Base-by-base conservation (phyloP, 495 filamentous ascomycete species). In the Podospora fimiseda region DNA sequence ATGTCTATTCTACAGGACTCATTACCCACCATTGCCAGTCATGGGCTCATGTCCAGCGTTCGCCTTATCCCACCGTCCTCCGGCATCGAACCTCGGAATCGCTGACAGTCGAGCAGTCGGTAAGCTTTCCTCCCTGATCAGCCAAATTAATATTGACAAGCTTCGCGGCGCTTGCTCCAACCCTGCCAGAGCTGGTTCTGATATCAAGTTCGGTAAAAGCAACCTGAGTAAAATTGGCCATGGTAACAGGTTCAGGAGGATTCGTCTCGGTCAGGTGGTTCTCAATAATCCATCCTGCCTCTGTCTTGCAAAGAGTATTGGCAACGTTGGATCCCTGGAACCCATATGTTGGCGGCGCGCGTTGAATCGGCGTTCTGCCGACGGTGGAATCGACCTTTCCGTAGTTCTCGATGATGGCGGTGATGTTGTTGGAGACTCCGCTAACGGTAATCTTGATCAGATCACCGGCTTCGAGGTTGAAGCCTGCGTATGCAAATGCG, bases 401-500 rank as follows among this genome's bases (percentile, higher is more conserved):
- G 16, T 41, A 41, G 14, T 41, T 41, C 16, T 41, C 39, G 16
- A 41, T 41, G 39, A 41, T 41, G 39, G 39, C 39, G 14, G 39
- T 41, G 16, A 41, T n/a, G 39, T 41, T 41, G 39, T n/a, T 41
- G 6, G 13, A n/a, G 39, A 18, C 39, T 7, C 39, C 39, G 16
- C 16, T 41, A n/a, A 41, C 39, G 13, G 39, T 41, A n/a, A 41
- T 41, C 16, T 41, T 41, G 39, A 41, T 41, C 6, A 41, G 39
- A 18, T 41, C 39, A n/a, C 39, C 39, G 13, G 39, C 39, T n/a
- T 41, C 39, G 39, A 41, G 39, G 39, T 41, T 41, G 39, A 41
- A 41, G 39, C 39, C 39, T n/a, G 39, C 39, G 39, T 41, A 41
- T 5, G 39, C 39, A 18, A 41, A 41, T 4, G 39, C 39, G 39